Conservation (phyloP, 1,284 basidiomycete species). For the Rhodotorula sp. region DNA sequence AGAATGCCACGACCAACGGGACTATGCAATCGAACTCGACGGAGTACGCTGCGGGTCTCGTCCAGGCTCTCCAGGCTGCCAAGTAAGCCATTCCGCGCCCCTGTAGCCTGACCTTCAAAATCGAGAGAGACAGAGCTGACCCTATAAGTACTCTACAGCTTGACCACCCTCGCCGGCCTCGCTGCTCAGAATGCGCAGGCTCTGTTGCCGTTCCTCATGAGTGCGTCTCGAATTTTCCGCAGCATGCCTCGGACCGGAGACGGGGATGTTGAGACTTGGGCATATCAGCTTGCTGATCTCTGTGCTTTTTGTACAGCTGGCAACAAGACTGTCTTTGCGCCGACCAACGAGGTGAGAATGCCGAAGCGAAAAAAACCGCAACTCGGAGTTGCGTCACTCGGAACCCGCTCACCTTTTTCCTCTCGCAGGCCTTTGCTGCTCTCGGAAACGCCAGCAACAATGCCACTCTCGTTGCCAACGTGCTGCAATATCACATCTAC, state of each 20-base stretch:
- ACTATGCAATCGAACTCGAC: neutral
- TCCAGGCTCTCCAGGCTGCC: conserved; percentile 17
- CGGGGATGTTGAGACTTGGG: no score
- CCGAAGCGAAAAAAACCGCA: no score
- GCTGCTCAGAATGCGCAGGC: conserved; percentile 14
- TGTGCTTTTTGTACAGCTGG: neutral
- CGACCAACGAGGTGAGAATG: conserved; percentile 22
- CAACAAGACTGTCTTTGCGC: conserved; percentile 37
- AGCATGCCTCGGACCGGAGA: no score
- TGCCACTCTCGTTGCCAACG: conserved; percentile 23
- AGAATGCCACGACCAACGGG: neutral
- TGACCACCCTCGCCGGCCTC: conserved; percentile 20
- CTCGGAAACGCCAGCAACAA: conserved; percentile 26
- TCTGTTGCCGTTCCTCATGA: conserved; percentile 17
- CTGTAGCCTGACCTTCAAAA: no score
- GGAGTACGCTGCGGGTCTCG: conserved; percentile 16
- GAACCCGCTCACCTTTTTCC: neutral
- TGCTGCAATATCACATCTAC: conserved; percentile 38
- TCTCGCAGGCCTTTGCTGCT: conserved; percentile 20
- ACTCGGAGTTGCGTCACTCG: no score
- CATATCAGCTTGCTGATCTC: neutral
- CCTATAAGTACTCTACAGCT: neutral
- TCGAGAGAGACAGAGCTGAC: no score
- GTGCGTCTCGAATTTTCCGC: neutral
- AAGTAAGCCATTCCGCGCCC: conserved; percentile 10